Conservation (phyloP, 1,284 basidiomycete species). For the Pseudozyma hubeiensis region DNA sequence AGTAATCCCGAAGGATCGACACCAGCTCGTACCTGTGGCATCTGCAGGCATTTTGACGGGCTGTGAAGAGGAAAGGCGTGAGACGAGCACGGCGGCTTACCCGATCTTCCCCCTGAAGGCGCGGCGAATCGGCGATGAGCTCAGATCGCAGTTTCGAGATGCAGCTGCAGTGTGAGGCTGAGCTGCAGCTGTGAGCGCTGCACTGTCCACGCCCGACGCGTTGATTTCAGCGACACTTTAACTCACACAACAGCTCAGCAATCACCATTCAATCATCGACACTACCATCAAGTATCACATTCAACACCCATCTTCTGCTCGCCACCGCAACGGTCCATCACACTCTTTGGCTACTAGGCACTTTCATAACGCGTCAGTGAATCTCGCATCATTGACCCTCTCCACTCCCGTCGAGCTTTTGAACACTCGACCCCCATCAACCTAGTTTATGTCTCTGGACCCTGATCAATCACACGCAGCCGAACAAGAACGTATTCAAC, state of each 20-base stretch:
- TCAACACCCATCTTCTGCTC: not conserved
- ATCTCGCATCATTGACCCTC: conserved; percentile 17
- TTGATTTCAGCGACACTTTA: not conserved
- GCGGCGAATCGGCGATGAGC: too few relatives aligned
- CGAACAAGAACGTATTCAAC: conserved; percentile 10
- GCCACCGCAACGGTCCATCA: not conserved
- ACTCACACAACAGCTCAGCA: not conserved
- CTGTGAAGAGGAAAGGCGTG: too few relatives aligned
- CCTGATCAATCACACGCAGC: conserved; percentile 3
- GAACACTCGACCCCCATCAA: not conserved
- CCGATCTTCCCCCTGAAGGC: not conserved
- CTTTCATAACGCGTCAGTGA: conserved; percentile 13
- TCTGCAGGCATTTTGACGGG: too few relatives aligned
- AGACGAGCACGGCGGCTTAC: too few relatives aligned
- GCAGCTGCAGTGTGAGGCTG: conserved; percentile 26
- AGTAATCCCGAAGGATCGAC: too few relatives aligned
- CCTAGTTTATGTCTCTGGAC: conserved; percentile 44
- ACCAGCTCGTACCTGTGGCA: too few relatives aligned
- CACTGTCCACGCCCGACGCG: conserved; percentile 19
- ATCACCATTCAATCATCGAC: not conserved
- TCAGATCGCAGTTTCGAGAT: conserved; percentile 1
- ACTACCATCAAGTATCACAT: not conserved
- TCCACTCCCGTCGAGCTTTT: conserved; percentile 21
- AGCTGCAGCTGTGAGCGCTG: conserved; percentile 1
- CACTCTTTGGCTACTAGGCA: not conserved